phyloP scores from a whole-genome alignment of 2,329 filamentous ascomycete genomes.

The Ceratocystis lukuohia region DNA sequence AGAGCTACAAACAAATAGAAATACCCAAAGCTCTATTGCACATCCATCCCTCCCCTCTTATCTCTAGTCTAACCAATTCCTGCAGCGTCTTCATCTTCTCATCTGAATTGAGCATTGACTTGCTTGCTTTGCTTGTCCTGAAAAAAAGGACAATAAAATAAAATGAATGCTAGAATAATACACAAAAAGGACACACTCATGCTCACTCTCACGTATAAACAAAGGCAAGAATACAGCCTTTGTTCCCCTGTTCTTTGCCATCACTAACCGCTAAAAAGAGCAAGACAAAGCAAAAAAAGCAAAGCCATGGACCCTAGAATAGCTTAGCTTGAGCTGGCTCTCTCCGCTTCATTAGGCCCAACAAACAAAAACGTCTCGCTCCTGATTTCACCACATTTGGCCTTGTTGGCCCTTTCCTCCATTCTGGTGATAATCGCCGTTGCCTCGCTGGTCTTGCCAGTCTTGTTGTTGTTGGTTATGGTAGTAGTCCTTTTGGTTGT shows the following conservation, averaged over 20 bases:
- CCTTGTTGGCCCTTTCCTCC: constrained; percentile 5
- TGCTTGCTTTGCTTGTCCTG: too few relatives aligned
- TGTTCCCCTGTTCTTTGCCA: not conserved
- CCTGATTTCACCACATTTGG: constrained; percentile 18
- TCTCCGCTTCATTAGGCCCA: too few relatives aligned
- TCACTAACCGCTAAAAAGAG: not conserved
- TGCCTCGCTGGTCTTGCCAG: not conserved
- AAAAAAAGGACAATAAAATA: not conserved
- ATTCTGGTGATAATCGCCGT: constrained; percentile 5
- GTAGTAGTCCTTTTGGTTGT: constrained; percentile 14
- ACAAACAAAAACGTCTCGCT: not conserved
- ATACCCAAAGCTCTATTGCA: too few relatives aligned
- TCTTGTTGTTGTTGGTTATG: constrained; percentile 10
- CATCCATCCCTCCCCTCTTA: too few relatives aligned
- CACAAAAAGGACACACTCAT: not conserved
- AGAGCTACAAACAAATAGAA: too few relatives aligned
- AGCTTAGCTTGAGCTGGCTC: too few relatives aligned
- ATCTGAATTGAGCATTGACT: not conserved
- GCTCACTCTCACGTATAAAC: not conserved
- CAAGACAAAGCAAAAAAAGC: too few relatives aligned
- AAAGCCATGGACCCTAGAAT: too few relatives aligned
- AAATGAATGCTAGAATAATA: constrained; percentile 8
- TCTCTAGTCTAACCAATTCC: too few relatives aligned
- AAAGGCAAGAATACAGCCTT: not conserved
- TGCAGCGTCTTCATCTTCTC: not conserved